Evolutionary conservation across 495 filamentous ascomycete genomes (phyloP), one percentile per base, ranked within the genome.

Genomic region (Aspergillus carlsbadensis): DNA sequence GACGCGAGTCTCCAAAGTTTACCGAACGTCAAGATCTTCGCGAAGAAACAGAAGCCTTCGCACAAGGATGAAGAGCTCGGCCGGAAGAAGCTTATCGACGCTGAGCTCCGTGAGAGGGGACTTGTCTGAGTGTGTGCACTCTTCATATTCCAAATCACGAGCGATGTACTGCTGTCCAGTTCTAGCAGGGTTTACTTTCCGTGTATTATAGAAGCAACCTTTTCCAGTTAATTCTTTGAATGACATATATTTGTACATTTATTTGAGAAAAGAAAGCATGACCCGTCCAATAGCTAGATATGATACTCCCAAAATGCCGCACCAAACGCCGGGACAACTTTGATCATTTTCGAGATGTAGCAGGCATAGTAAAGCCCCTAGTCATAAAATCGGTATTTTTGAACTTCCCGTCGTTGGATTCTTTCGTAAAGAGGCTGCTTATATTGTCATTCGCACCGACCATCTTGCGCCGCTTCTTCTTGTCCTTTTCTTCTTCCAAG

Each of bases 31-130:
- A 80, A 78, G 59, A 70, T 96, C 10, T 78, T 75, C 49, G 59
- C 66, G 4, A 77, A 77, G 54, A 83, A 86, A 59, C 73, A 87
- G 47, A 88, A 82, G 18, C 80, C 79, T 20, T 80, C 83, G 45
- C 81, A 91, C 70, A 83, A 83, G 68, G 90, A 96, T 70, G 85
- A 81, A 67, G 81, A 81, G 58, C 61, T 93, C 21, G 93, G 93
- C 5, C 81, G 93, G 60, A 90, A 86, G 85, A 94, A 96, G 82
- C 62, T 92, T 26, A 91, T 96, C 64, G 82, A 89, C 65, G 66
- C 82, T 65, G 87, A 88, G 73, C 78, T 96, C 39, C 72, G 81
- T 64, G 75, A 80, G 59, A 75, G 84, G 48, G 84, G 83, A 6
- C 70, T 91, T 24, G 22, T 52, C 8, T 56, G 39, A 26, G 41